These are phyloP conservation scores for Yamadazyma songkhlaensis DNA, from an alignment of 1,139 yeast species.

Conservation along the genomic window DNA sequence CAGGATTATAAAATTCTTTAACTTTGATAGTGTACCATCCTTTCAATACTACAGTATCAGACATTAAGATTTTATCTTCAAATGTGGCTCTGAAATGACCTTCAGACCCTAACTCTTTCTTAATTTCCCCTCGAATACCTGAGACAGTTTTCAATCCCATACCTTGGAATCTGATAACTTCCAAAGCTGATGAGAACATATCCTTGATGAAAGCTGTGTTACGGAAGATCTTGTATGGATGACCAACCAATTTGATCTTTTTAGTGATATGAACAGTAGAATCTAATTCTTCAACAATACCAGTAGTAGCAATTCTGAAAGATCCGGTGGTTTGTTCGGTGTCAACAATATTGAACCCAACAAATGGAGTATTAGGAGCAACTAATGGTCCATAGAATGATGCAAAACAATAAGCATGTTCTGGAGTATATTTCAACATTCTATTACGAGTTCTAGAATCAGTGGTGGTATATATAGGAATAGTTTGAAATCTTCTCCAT, in stretches of 20 bases:
- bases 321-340: constrained; percentile 81
- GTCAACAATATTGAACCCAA: constrained; percentile 90
- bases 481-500: constrained; percentile 97
- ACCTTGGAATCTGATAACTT: constrained; percentile 97
- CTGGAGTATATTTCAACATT: constrained; percentile 98
- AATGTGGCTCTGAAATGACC: constrained; percentile 99
- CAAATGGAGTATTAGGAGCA: constrained; percentile 96
- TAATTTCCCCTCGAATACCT: constrained; percentile 96
- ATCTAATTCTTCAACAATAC: constrained; percentile 91
- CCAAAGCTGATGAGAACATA: constrained; percentile 90
- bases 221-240: constrained; percentile 89
- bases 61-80: constrained; percentile 89
- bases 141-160: constrained; percentile 95
- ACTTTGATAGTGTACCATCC: constrained; percentile 97
- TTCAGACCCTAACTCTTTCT: constrained; percentile 91
- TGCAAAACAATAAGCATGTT: constrained; percentile 95
- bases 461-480: constrained; percentile 93
- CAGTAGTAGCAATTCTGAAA: constrained; percentile 97
- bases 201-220: constrained; percentile 97
- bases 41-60: constrained; percentile 84
- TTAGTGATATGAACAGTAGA: constrained; percentile 89
- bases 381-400: constrained; percentile 96
- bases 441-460: constrained; percentile 97
- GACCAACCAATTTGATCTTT: constrained; percentile 91
- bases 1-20: constrained; percentile 92